phyloP scores from a whole-genome alignment of 495 filamentous ascomycete species.

The Tuber umbilicatum region DNA sequence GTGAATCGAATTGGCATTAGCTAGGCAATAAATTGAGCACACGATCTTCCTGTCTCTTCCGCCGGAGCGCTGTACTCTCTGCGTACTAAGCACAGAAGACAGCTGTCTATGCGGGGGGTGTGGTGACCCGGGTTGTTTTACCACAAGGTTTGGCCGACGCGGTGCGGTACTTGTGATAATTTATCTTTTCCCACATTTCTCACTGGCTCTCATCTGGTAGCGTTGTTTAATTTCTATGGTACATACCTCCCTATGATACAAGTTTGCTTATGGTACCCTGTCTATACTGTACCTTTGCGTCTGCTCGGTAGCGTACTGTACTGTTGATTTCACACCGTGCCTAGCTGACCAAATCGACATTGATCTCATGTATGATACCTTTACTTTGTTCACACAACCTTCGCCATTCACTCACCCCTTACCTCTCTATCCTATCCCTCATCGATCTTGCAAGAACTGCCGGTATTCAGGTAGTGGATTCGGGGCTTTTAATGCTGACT shows the following conservation, averaged over 20 bases:
- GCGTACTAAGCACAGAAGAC: neutral
- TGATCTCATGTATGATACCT: too few relatives aligned
- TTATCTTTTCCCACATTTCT: neutral
- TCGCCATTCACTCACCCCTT: neutral
- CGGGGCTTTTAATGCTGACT: slow-evolving; percentile 30
- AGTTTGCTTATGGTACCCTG: neutral
- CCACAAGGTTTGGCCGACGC: neutral
- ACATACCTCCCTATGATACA: neutral
- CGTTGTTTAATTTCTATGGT: neutral
- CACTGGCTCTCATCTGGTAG: neutral
- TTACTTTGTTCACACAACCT: neutral
- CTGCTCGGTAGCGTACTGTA: neutral
- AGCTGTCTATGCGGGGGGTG: neutral
- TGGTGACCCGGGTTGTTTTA: neutral
- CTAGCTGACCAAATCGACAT: neutral
- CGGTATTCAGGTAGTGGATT: slow-evolving; percentile 15
- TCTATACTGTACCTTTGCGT: neutral
- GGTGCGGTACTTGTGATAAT: neutral
- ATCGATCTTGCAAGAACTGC: slow-evolving; percentile 17
- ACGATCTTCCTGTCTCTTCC: slow-evolving; percentile 4
- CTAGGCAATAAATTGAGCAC: slow-evolving; percentile 21
- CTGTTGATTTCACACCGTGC: neutral
- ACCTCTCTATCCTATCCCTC: neutral
- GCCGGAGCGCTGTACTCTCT: neutral
- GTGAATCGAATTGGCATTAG: slow-evolving; percentile 15